Evolutionary conservation across 768 basidiomycete genomes (phyloP).

Genomic region (Stropharia rugosoannulata): DNA sequence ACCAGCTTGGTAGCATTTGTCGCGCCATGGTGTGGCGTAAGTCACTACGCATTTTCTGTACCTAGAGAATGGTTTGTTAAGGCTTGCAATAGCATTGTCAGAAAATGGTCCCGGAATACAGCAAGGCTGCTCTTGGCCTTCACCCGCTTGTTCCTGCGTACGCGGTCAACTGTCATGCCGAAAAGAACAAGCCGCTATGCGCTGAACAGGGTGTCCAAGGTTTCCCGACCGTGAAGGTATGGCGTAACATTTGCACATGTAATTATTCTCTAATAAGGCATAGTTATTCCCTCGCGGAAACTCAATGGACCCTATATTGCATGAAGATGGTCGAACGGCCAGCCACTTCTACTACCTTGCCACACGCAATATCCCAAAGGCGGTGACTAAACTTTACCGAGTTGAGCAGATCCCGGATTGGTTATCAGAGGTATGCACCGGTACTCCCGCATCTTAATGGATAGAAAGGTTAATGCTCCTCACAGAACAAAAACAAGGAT

Average conservation of each 20-base stretch:
- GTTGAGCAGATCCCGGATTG: slow-evolving; percentile 62
- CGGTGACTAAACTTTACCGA: slow-evolving; percentile 59
- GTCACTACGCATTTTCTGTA: slow-evolving; percentile 21
- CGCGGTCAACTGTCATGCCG: slow-evolving; percentile 90
- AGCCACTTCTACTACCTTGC: slow-evolving; percentile 77
- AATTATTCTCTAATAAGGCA: not conserved
- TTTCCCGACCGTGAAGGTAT: slow-evolving; percentile 90
- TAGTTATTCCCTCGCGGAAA: slow-evolving; percentile 80
- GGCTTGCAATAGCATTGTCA: slow-evolving; percentile 68
- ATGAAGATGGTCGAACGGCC: slow-evolving; percentile 72
- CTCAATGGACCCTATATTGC: slow-evolving; percentile 58
- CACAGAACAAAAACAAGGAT: slow-evolving; percentile 36
- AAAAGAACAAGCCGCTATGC: slow-evolving; percentile 79
- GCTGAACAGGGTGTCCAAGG: slow-evolving; percentile 85
- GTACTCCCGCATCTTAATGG: not conserved
- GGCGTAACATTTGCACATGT: not conserved
- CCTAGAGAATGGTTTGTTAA: too few species aligned
- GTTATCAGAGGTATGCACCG: slow-evolving; percentile 59
- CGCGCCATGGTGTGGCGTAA: slow-evolving; percentile 92
- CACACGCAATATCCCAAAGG: slow-evolving; percentile 69
- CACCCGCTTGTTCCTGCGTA: slow-evolving; percentile 85
- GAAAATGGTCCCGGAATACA: slow-evolving; percentile 80
- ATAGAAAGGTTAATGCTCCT: not conserved
- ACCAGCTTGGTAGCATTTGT: slow-evolving; percentile 86
- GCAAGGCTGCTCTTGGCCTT: slow-evolving; percentile 76